Evolutionary conservation across 1,139 yeast genomes (phyloP).

Genomic region (Blastobotrys petasosporus): DNA sequence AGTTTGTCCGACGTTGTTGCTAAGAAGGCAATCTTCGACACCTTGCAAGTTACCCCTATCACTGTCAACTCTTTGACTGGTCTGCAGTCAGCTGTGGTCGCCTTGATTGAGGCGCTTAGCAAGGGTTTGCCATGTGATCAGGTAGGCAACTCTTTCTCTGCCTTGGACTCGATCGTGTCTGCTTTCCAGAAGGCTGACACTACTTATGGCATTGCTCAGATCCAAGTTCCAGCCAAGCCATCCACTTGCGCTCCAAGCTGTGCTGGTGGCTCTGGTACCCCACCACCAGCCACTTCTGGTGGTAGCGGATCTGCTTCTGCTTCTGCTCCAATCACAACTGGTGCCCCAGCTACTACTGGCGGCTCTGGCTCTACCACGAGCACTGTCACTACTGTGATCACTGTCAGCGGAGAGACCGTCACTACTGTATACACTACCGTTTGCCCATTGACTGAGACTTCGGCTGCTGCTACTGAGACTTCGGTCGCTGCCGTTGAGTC

Average conservation of each 20-base stretch:
- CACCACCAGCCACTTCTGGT: background rate
- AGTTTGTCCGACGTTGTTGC: conserved; percentile 3
- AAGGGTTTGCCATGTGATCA: conserved; percentile 2
- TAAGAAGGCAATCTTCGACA: conserved; percentile 5
- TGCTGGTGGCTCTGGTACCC: conserved; percentile 1
- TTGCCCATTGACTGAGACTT: conserved; percentile 7
- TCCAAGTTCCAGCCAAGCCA: conserved; percentile 9
- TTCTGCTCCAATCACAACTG: conserved; percentile 1
- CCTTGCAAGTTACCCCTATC: background rate
- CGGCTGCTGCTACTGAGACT: conserved; percentile 2
- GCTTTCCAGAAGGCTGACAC: conserved; percentile 6
- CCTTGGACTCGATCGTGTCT: conserved; percentile 1
- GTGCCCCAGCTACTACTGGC: conserved; percentile 2
- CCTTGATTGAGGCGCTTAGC: conserved; percentile 4
- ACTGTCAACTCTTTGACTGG: background rate
- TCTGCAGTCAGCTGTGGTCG: conserved; percentile 3
- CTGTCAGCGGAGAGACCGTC: no score
- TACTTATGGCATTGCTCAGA: background rate
- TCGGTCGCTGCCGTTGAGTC: conserved; percentile 1
- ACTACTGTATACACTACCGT: background rate
- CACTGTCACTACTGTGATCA: no score
- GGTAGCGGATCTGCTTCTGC: background rate
- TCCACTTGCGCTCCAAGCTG: conserved; percentile 5
- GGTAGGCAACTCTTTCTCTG: conserved; percentile 7
- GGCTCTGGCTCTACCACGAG: background rate